Base-by-base conservation (phyloP, 2,329 filamentous ascomycete genomes). In the Colletotrichum australisinense region DNA sequence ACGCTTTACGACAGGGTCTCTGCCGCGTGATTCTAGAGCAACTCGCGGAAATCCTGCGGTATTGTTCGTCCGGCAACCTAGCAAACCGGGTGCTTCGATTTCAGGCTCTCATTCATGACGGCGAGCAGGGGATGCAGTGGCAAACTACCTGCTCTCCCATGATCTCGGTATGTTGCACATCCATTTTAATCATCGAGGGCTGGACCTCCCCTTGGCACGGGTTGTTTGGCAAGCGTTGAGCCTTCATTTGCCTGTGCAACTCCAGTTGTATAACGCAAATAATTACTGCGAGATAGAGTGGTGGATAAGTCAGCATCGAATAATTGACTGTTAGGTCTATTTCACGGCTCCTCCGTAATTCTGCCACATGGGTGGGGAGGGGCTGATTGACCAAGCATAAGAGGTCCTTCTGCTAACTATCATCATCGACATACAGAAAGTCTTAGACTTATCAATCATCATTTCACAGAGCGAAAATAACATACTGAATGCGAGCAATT, bases 1-100 rank as follows among this genome's bases (percentile, higher is more conserved):
- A 75, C 38, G 66, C 63, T 53, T 38, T 75, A n/a, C 59, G 74
- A 46, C 67, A 75, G 68, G 58, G 56, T 26, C 67, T 75, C 3
- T 67, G 71, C 49, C 74, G 67, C 67, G 71, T 75, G 16, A 75
- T 75, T 60, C 57, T 75, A 42, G 74, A 75, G 11, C 74, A 75
- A 38, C 67, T 75, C 52, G 62, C 72, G 22, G 69, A 72, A 63
- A 70, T 71, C 7, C 30, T 74, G 53, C 63, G 68, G 63, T 67
- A 75, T 67, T 75, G 70, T 73, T 67, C 71, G 16, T 67, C 74
- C 32, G 67, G 70, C 11, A 74, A 63, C 58, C 71, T 75, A 24
- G 52, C 60, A 32, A 75, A 75, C 56, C 74, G 67, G 4, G 74
- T 75, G 28, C 63, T 75, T 16, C 71, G 74, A 42, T 73, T 75